Evolutionary conservation across 2,329 filamentous ascomycete genomes (phyloP).

Genomic region (Daldinia sp.): DNA sequence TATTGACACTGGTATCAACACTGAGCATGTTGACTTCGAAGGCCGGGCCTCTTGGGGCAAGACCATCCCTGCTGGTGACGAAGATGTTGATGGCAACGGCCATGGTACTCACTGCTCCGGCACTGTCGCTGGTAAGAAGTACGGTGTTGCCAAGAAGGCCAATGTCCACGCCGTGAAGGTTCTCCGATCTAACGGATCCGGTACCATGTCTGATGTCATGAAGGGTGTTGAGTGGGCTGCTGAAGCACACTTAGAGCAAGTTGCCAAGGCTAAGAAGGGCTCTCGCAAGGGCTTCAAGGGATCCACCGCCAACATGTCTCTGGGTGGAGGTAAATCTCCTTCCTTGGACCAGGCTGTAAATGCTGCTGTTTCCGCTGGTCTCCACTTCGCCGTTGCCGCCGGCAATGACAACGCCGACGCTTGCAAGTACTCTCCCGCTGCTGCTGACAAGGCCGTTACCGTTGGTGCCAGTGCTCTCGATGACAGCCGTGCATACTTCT

Average conservation of each 20-base stretch:
- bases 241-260: conserved; percentile 79
- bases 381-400: conserved; percentile 98
- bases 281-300: conserved; percentile 99
- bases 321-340: conserved; percentile 95
- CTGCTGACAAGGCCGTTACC: conserved; percentile 90
- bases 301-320: conserved; percentile 98
- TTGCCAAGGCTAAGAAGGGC: conserved; percentile 82
- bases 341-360: conserved; percentile 93
- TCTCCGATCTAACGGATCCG: conserved; percentile 94
- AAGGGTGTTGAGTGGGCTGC: conserved; percentile 98
- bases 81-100: conserved; percentile 93
- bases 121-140: conserved; percentile 97
- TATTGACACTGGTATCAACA: conserved; percentile 97
- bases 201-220: conserved; percentile 98
- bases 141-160: conserved; percentile 99
- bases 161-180: conserved; percentile 98
- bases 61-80: conserved; percentile 88
- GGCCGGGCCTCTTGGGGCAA: conserved; percentile 96
- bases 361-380: conserved; percentile 88
- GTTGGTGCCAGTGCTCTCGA: conserved; percentile 94
- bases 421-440: conserved; percentile 98
- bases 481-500: conserved; percentile 99
- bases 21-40: conserved; percentile 95
- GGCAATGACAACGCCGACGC: conserved; percentile 99
- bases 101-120: conserved; percentile 99